A percentile compares a stretch with the other conserved stretches of the same genome.
These are phyloP conservation scores for Rhipidocladum racemiflorum DNA, from an alignment of 176 grass and related monocot genomes.

Conservation along the genomic window DNA sequence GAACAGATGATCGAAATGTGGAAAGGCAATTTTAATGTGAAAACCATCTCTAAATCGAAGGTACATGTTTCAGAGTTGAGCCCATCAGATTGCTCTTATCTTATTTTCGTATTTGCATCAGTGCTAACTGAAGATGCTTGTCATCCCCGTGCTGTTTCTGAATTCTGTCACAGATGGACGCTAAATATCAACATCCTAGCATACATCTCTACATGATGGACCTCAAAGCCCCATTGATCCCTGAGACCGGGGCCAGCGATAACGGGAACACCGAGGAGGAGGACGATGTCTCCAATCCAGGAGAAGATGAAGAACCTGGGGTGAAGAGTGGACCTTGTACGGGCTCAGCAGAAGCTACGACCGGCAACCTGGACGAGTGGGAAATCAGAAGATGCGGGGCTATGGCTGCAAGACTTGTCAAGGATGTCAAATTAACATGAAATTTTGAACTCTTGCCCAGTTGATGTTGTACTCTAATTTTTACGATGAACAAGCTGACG, in stretches of 20 bases:
- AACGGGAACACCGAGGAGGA: constrained; percentile 50
- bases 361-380: constrained; percentile 53
- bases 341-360: constrained; percentile 14
- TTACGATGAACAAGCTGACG: not conserved
- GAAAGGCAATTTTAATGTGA: constrained; percentile 77
- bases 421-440: constrained; percentile 66
- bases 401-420: constrained; percentile 87
- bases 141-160: not conserved
- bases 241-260: not conserved
- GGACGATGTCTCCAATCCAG: constrained; percentile 30
- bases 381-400: constrained; percentile 77
- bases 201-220: constrained; percentile 94
- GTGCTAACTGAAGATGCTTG: not conserved
- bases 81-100: not conserved
- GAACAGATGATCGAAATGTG: constrained; percentile 91
- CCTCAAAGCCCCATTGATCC: constrained; percentile 30
- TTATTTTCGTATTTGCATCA: not conserved
- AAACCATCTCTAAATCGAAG: constrained; percentile 73
- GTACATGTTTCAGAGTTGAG: not conserved
- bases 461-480: not conserved
- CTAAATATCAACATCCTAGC: constrained; percentile 76
- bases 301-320: constrained; percentile 30
- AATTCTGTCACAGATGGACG: constrained; percentile 65
- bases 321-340: not conserved
- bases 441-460: not conserved